Conservation (phyloP, 306 rosid species). For the Calophaca sinica region DNA sequence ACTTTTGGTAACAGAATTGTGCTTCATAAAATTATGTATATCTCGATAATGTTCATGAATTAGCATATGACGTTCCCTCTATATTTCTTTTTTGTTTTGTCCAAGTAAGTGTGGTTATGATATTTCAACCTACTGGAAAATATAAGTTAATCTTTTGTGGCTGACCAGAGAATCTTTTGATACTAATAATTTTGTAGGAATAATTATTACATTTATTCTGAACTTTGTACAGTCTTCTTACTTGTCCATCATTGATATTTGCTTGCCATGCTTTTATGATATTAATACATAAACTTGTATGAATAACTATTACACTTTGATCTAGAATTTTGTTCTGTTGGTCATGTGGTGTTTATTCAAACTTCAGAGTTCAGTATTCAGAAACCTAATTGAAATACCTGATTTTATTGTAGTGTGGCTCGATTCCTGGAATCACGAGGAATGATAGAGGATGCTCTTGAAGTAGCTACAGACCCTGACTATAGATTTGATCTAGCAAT, state of each 20-base stretch:
- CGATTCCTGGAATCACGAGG: constrained; percentile 98
- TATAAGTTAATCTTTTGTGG: constrained; percentile 9
- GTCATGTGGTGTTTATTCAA: constrained; percentile 28
- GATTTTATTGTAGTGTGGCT: constrained; percentile 76
- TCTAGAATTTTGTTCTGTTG: constrained; percentile 20
- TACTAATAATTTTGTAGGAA: constrained; percentile 12
- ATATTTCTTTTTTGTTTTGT: constrained; percentile 11
- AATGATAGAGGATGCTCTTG: constrained; percentile 97
- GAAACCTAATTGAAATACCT: constrained; percentile 42
- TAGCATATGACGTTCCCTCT: constrained; percentile 22
- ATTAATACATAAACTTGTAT: constrained; percentile 26
- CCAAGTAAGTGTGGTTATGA: constrained; percentile 33
- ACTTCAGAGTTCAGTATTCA: constrained; percentile 24
- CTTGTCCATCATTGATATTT: constrained; percentile 20
- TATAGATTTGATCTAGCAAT: constrained; percentile 95
- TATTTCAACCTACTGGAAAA: constrained; percentile 35
- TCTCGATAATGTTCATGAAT: constrained; percentile 15
- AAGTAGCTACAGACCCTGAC: constrained; percentile 97
- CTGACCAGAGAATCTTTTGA: constrained; percentile 32
- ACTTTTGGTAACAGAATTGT: constrained; percentile 30
- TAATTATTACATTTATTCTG: constrained; percentile 24
- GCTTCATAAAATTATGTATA: constrained; percentile 17
- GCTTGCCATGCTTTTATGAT: constrained; percentile 38
- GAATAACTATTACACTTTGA: constrained; percentile 22
- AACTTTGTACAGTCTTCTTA: constrained; percentile 26